Evolutionary conservation across 2,329 filamentous ascomycete genomes (phyloP), one percentile per base, ranked within the genome.

Genomic region (Phaeoacremonium minimum): DNA sequence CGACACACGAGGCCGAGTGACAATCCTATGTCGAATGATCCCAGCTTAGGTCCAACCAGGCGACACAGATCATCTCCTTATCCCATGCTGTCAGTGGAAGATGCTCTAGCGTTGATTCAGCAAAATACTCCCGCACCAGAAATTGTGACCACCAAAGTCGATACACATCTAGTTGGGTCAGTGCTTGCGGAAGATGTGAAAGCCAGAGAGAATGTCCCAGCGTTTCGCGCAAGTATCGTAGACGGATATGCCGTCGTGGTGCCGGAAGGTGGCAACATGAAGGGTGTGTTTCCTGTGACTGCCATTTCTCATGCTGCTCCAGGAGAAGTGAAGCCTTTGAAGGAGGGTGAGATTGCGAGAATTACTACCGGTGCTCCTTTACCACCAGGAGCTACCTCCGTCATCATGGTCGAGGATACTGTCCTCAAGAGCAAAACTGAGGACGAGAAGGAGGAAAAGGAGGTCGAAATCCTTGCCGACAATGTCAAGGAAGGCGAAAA

Each of bases 401-500:
- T 98, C 5, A 83, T 96, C 32, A 97, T 94, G 88, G 93, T 98
- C 1, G 93, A 98, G 63, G 93, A 96, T 53, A 98, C 93, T 0
- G 64, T 82, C 1, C 68, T 98, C 5, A 79, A 76, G 42, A 81
- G 77, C 2, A 80, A 78, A 60, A 93, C 88, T 0, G 81, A 85
- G 0, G 87, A 95, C 48, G 86, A 82, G 0, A 73, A 72, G 34
- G 93, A 98, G 62, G 93, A 98, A 59, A 83, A 82, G 33, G 85
- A 89, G 43, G 77, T 98, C 3, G 87, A 95, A 56, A 90, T 98
- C 26, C 67, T 95, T 2, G 88, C 87, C 0, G 80, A 83, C 18
- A 78, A 77, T 7, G 79, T 96, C 33, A 77, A 78, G 35, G 65
- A 78, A 4, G 86, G 85, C 15, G 89, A 97, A 56, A 98, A 98